Evolutionary conservation across 1,284 basidiomycete species (phyloP), one percentile per base, ranked within the genome.

Genomic region (Somion occarium): DNA sequence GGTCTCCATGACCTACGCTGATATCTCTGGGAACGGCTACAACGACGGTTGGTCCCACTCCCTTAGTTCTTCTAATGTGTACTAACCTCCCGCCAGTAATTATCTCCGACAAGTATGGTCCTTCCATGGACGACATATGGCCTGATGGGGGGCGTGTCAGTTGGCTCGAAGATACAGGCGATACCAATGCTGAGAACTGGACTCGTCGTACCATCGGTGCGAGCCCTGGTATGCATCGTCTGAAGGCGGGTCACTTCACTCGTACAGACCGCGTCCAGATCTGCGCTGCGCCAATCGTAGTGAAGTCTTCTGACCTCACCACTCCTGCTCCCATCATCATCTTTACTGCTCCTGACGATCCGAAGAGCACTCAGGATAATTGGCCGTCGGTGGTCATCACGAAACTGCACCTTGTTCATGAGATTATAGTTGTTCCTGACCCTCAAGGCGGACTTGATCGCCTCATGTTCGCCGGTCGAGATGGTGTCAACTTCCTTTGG

Each of bases 21-120:
- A 65, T 27, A 53, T 68, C 34, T 63, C 63, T 13, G 58, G 61
- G 3, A 54, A 64, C 46, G 61, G 61, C 1, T 57, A 51, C 38
- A 68, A 66, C 50, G 66, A 68, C 44, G 50, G 65, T 66, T 25
- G 38, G 59, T 54, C 30, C 15, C 7, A 7, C 15, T 34, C 15
- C 30, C 7, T 7, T 34, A 34, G 7, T 34, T 7, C 7, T 34
- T 7, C 15, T 34, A 34, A 34, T 34, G 15, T 34, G 15, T 34
- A 34, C 30, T 15, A 34, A 34, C 15, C 30, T 9, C 44, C 5
- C 11, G 27, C 3, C 45, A 67, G 64, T 66, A 20, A 64, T 68
- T 30, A 61, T 66, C 22, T 61, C 54, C 25, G 65, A 68, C 50
- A 52, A 53, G 13, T 65, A 67, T 55, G 66, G 66, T 4, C 60